Conservation (phyloP, 345 rosid genomes). For the Moringa oleifera region DNA sequence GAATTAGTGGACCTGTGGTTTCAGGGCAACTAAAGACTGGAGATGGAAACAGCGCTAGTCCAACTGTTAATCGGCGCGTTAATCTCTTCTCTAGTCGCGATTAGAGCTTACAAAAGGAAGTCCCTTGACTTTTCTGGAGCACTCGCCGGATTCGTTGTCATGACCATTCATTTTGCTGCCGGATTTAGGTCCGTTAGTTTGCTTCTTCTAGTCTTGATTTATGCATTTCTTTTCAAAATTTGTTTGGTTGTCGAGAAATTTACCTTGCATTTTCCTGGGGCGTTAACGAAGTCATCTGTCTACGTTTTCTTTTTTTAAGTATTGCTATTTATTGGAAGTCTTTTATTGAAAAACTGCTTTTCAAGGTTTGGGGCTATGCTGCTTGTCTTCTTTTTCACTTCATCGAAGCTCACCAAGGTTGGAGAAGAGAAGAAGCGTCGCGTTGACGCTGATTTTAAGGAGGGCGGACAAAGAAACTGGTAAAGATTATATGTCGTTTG, state of each 20-base stretch:
- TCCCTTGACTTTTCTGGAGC: constrained; percentile 88
- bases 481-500: constrained; percentile 22
- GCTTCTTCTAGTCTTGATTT: neutral
- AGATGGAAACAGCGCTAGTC: constrained; percentile 38
- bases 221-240: neutral
- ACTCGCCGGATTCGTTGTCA: constrained; percentile 67
- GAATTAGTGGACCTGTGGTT: no score
- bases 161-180: constrained; percentile 62
- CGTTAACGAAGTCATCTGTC: neutral
- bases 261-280: neutral
- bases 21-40: no score
- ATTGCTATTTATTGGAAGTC: no score
- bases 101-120: constrained; percentile 62
- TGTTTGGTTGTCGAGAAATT: neutral
- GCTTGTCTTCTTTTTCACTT: constrained; percentile 71
- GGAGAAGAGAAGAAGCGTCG: constrained; percentile 82
- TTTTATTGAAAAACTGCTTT: neutral
- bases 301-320: no score
- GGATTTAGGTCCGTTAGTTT: constrained; percentile 47
- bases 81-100: constrained; percentile 50
- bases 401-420: constrained; percentile 86
- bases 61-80: constrained; percentile 44
- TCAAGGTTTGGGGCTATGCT: constrained; percentile 79
- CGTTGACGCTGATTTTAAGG: constrained; percentile 78
- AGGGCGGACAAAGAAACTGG: constrained; percentile 97